Conservation (phyloP, 1,139 yeast species). For the Geotrichum histeridarum region DNA sequence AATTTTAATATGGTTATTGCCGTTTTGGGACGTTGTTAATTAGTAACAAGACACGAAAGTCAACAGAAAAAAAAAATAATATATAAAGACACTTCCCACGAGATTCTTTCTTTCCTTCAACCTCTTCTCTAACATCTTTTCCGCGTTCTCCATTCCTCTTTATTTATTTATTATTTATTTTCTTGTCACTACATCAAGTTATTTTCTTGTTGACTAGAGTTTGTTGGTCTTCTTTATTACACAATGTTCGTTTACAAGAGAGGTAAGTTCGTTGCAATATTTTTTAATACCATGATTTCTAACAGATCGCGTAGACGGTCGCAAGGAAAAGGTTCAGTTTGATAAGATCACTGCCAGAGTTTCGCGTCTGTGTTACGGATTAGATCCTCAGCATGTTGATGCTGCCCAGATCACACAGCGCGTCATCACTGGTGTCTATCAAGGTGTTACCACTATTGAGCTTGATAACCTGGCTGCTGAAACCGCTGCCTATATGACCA, state of each 20-base stretch:
- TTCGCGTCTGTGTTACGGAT: constrained; percentile 69
- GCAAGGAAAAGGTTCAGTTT: constrained; percentile 78
- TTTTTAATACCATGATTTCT: not conserved
- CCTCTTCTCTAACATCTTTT: not conserved
- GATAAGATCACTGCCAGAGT: constrained; percentile 68
- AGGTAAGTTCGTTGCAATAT: constrained; percentile 25
- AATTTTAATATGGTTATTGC: not conserved
- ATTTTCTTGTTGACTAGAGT: too few species aligned
- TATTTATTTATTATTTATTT: constrained; percentile 5
- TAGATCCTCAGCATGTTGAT: constrained; percentile 78
- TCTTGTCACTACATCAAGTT: not conserved
- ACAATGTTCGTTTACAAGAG: constrained; percentile 53
- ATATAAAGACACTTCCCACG: constrained; percentile 9
- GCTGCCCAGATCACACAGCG: constrained; percentile 86
- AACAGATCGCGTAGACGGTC: constrained; percentile 47
- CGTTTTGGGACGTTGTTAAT: not conserved
- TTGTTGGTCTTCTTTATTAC: not conserved
- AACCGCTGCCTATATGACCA: constrained; percentile 95
- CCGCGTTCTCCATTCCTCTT: not conserved
- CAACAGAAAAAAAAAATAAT: not conserved
- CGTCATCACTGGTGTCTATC: constrained; percentile 85
- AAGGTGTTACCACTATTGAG: constrained; percentile 93
- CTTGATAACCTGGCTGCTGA: constrained; percentile 92
- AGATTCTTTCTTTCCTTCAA: not conserved
- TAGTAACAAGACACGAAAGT: constrained; percentile 11